Evolutionary conservation across 352 stramenopile genomes (phyloP), one percentile per base, ranked within the genome.

Genomic region (Phytophthora agathidicida): DNA sequence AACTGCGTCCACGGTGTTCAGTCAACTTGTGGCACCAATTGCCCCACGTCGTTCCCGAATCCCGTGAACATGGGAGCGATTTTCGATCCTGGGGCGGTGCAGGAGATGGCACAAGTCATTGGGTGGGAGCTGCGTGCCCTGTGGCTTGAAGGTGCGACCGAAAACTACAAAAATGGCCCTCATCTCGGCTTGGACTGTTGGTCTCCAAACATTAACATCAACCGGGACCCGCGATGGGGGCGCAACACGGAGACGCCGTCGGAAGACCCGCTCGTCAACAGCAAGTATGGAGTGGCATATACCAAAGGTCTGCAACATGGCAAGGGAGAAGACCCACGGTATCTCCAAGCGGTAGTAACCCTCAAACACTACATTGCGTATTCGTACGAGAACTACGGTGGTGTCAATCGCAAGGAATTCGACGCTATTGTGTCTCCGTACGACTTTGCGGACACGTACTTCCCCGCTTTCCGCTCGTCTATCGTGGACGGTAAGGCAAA

Each of bases 301-400:
- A 44, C 37, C 3, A 17, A 44, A 44, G 20, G 37, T 7, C 39
- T 47, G 14, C 39, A 47, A 14, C n/a, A 47, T 13, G 39, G 39
- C 22, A 47, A 47, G 44, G 77, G 73, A 9, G 60, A 71, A 5
- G 71, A 86, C 36, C 51, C 62, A 19, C 62, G 68, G 7, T 89
- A 77, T 31, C 48, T 93, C 8, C 85, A 85, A 45, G 77, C 78
- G 1, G 84, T 89, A 7, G 86, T 94, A 8, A 94, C 81, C 41
- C 91, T 93, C 64, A 98, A 98, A 65, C 93, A 98, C 75, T 98
- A 86, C 75, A 73, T 88, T 23, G 93, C 87, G 27, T 97, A 98
- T 68, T 93, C 82, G 61, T 77, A 84, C 33, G 85, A 89, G 8
- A 54, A 75, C 50, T 86, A 86, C 48, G 73, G 30, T 13, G 65